Base-by-base conservation (phyloP, 2,329 filamentous ascomycete species). In the Tolypocladium guangdongense region DNA sequence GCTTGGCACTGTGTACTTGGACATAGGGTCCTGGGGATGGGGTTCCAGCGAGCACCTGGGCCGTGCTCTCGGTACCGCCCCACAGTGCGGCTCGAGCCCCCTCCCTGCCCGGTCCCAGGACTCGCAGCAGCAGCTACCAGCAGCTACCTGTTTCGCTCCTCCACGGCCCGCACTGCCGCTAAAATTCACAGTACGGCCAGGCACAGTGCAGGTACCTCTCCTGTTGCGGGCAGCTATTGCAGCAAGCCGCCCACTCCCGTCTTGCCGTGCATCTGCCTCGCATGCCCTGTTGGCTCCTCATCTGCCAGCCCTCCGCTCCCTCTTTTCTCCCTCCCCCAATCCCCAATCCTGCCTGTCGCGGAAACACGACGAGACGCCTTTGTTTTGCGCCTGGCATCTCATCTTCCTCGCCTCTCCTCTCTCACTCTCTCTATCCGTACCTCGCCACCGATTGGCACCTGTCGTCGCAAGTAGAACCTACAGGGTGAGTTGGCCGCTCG, bases 261-360 rank as follows among this genome's bases (percentile, higher is more conserved):
- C 32, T 18, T 14, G 8, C 27, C 10, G 4, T 2, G 4, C n/a
- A n/a, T n/a, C n/a, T n/a, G n/a, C n/a, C n/a, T n/a, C n/a, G n/a
- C n/a, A n/a, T n/a, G n/a, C n/a, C n/a, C n/a, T n/a, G n/a, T n/a
- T n/a, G n/a, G n/a, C n/a, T n/a, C 10, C 41, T 18, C 41, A 11
- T 27, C 49, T 46, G 46, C 46, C 51, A 49, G 36, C 46, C 45
- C 51, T 53, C 24, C 8, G 43, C 43, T 46, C 27, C 46, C 51
- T 53, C 51, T 49, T 53, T 53, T 53, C 51, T 49, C 51, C 45
- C 45, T 50, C 48, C 36, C 35, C 35, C 48, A 37, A 38, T 38
- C 48, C 36, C 35, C 48, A 27, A 37, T 37, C 22, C 33, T 36
- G 48, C 43, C 43, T n/a, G 48, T 50, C 36, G 48, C 48, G 48